Base-by-base conservation (phyloP, 1,284 basidiomycete genomes). In the Pyrrhoderma noxium region DNA sequence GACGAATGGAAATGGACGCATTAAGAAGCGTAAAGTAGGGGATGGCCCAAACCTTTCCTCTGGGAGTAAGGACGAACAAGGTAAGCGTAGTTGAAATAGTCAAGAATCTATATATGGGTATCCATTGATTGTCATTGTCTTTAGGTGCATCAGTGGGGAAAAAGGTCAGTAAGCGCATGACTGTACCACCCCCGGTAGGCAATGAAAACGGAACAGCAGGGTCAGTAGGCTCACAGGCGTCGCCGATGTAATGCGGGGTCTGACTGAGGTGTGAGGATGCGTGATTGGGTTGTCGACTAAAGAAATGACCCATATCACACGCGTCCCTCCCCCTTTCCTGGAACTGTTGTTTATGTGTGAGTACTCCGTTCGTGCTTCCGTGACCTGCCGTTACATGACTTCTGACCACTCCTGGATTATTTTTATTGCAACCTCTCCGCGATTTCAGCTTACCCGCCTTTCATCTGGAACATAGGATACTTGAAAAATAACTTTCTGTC, bases 321-420 rank as follows among this genome's bases (percentile, higher is more conserved):
- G 27, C 27, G 27, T 31, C 11, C 27, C 48, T n/a, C 19, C 44
- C 37, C 51, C 51, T 52, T 52, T 52, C 44, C 45, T 47, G 51
- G 51, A 35, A 35, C 22, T 39, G 27, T 31, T 31, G 27, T 31
- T 31, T 31, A 11, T 31, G 27, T 31, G 27, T 31, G 27, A 31
- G 27, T 31, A n/a, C 27, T 31, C 27, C 11, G 7, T 31, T 31
- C 11, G 5, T 23, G 34, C 40, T 34, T 43, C 48, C 39, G 48
- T 35, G 34, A 46, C 45, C 35, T 46, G 45, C 45, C 45, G 45
- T 35, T 35, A 18, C 45, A 21, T 19, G 31, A 31, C 37, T 46
- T 19, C 22, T 27, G 16, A 31, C 47, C 18, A 25, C 40, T 44
- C 21, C 22, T 50, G 16, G 18, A 31, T 25, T 16, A 9, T 43